These are phyloP conservation scores for Fomes fomentarius DNA, from an alignment of 1,284 basidiomycete species.

Conservation along the genomic window DNA sequence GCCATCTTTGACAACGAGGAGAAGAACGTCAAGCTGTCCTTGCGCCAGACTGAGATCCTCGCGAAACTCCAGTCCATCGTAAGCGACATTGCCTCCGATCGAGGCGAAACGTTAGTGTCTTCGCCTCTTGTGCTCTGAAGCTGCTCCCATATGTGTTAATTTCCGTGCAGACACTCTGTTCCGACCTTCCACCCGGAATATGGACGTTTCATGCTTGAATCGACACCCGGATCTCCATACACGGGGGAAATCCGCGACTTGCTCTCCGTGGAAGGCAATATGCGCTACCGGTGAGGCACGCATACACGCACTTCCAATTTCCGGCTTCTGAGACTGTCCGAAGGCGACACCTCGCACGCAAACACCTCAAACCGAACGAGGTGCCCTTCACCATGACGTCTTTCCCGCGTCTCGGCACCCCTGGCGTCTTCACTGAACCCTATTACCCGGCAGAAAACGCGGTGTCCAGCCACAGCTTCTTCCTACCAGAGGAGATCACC, in stretches of 20 bases:
- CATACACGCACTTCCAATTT: conserved; percentile 8
- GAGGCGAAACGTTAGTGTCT: conserved; percentile 56
- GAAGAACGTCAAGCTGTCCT: conserved; percentile 86
- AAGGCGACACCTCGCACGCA: conserved; percentile 85
- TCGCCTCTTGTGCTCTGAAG: neutral
- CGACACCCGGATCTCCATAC: conserved; percentile 95
- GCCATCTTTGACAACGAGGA: conserved; percentile 81
- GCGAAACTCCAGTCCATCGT: conserved; percentile 77
- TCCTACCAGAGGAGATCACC: conserved; percentile 94
- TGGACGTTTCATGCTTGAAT: conserved; percentile 98
- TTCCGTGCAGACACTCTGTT: conserved; percentile 59
- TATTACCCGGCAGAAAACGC: conserved; percentile 76
- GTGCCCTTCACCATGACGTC: conserved; percentile 93
- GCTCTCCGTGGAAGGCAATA: conserved; percentile 90
- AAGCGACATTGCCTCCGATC: conserved; percentile 65
- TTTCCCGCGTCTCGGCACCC: conserved; percentile 92
- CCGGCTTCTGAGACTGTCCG: conserved; percentile 8
- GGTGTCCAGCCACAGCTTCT: conserved; percentile 87
- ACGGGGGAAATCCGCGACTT: conserved; percentile 86
- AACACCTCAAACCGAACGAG: conserved; percentile 85
- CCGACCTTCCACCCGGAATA: conserved; percentile 99
- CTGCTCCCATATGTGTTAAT: conserved; percentile 6
- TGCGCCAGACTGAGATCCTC: conserved; percentile 94
- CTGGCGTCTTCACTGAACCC: conserved; percentile 92
- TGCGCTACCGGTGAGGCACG: conserved; percentile 50